phyloP scores from a whole-genome alignment of 2,329 filamentous ascomycete genomes.

The Penicillium glabrum region DNA sequence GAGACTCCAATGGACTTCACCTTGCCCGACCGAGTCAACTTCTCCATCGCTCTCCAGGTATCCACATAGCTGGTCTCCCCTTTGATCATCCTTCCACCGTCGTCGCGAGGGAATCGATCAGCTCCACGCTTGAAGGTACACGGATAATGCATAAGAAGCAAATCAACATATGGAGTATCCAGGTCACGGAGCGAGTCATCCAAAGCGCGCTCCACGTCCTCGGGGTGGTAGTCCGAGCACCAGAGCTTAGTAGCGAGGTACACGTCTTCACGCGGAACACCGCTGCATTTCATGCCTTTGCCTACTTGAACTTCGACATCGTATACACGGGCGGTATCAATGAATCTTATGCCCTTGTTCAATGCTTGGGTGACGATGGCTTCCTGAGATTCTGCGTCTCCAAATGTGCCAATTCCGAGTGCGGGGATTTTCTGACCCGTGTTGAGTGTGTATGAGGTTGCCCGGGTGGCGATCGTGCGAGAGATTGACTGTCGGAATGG shows the following conservation, averaged over 20 bases:
- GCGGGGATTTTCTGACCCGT: slow-evolving; percentile 45
- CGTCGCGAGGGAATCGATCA: slow-evolving; percentile 40
- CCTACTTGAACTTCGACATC: slow-evolving; percentile 65
- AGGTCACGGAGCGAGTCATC: slow-evolving; percentile 60
- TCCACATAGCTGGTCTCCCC: slow-evolving; percentile 46
- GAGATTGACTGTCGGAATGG: not conserved
- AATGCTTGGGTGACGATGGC: slow-evolving; percentile 45
- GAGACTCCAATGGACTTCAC: slow-evolving; percentile 46
- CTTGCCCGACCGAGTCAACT: slow-evolving; percentile 32
- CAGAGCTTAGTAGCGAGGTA: slow-evolving; percentile 66
- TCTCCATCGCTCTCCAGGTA: slow-evolving; percentile 48
- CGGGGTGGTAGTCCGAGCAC: slow-evolving; percentile 60
- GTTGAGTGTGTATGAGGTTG: slow-evolving; percentile 30
- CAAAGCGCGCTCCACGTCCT: slow-evolving; percentile 61
- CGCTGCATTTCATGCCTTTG: slow-evolving; percentile 60
- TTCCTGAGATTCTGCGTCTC: slow-evolving; percentile 49
- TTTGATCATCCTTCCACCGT: slow-evolving; percentile 36
- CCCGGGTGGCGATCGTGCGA: not conserved
- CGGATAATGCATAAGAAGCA: slow-evolving; percentile 68
- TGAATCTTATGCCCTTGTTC: slow-evolving; percentile 52
- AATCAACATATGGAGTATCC: slow-evolving; percentile 64
- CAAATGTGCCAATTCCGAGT: slow-evolving; percentile 52
- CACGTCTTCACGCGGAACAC: slow-evolving; percentile 62
- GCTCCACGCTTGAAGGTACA: slow-evolving; percentile 44
- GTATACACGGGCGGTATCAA: slow-evolving; percentile 55